These are phyloP conservation scores for Paecilomyces fulvus DNA, from an alignment of 2,329 filamentous ascomycete genomes.

Conservation along the genomic window DNA sequence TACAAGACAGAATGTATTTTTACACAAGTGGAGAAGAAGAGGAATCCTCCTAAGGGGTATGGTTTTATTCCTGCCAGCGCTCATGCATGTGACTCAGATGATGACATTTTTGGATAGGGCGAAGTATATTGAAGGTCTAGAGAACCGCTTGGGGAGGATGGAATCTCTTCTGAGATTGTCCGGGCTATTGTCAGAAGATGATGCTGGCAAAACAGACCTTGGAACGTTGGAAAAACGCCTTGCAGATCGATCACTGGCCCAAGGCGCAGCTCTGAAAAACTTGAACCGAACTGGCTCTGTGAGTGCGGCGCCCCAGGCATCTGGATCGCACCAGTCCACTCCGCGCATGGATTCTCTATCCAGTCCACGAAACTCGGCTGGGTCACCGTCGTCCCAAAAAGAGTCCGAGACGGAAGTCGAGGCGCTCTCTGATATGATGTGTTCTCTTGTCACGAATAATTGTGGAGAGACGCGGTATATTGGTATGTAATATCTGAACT, in stretches of 20 bases:
- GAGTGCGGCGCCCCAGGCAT: constrained; percentile 22
- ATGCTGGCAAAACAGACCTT: constrained; percentile 76
- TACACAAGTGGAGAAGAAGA: constrained; percentile 97
- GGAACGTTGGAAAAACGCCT: constrained; percentile 75
- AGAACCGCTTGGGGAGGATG: constrained; percentile 93
- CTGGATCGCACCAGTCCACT: constrained; percentile 35
- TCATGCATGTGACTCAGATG: constrained; percentile 8
- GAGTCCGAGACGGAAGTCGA: constrained; percentile 65
- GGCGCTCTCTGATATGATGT: constrained; percentile 95
- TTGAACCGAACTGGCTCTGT: constrained; percentile 20
- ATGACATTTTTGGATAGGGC: constrained; percentile 47
- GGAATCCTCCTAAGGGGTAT: constrained; percentile 92
- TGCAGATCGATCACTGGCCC: constrained; percentile 41
- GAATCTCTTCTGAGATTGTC: constrained; percentile 82
- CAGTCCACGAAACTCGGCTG: constrained; percentile 43
- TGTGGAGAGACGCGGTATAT: constrained; percentile 93
- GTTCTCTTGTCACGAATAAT: constrained; percentile 90
- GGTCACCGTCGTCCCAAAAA: constrained; percentile 46
- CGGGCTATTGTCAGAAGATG: constrained; percentile 76
- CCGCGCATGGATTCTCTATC: constrained; percentile 39
- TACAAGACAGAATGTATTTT: constrained; percentile 98
- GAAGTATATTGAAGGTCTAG: constrained; percentile 94
- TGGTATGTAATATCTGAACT: constrained; percentile 46
- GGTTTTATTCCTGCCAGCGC: constrained; percentile 16
- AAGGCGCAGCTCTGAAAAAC: constrained; percentile 26